Evolutionary conservation across 2,329 filamentous ascomycete species (phyloP).

Genomic region (Epichloe hybrida): DNA sequence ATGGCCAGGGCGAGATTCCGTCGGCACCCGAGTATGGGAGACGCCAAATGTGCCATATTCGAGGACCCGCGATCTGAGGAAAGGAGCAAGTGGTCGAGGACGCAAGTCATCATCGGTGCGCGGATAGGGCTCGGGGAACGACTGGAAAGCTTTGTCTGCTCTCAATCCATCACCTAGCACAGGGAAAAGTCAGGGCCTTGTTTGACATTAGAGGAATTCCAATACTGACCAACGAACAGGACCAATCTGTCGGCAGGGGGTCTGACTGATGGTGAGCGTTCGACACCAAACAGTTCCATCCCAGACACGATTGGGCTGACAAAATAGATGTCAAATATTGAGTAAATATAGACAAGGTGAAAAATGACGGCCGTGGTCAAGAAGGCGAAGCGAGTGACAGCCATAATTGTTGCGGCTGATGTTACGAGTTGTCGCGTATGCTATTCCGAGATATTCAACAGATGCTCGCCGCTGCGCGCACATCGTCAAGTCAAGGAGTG

Average conservation of each 20-base stretch:
- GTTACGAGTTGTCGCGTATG: background rate
- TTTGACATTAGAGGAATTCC: background rate
- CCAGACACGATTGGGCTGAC: constrained; percentile 93
- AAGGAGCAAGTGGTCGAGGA: constrained; percentile 76
- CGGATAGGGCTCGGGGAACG: constrained; percentile 73
- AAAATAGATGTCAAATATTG: constrained; percentile 98
- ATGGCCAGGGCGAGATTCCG: constrained; percentile 90
- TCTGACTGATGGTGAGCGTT: constrained; percentile 43
- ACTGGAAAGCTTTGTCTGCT: constrained; percentile 95
- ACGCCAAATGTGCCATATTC: constrained; percentile 91
- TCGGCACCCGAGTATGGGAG: constrained; percentile 91
- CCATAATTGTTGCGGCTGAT: constrained; percentile 31
- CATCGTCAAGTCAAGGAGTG: background rate
- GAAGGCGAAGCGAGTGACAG: constrained; percentile 60
- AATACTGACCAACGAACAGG: constrained; percentile 66
- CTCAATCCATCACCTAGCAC: constrained; percentile 70
- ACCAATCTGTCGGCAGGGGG: constrained; percentile 88
- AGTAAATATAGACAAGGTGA: constrained; percentile 85
- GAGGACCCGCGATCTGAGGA: constrained; percentile 76
- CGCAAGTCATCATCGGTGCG: constrained; percentile 49
- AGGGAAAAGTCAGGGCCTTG: background rate
- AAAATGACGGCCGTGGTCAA: constrained; percentile 81
- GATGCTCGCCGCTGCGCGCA: background rate
- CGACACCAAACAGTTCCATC: constrained; percentile 70
- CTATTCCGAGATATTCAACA: background rate